phyloP scores from a whole-genome alignment of 75 land plant genomes.

The Chamaecyparis obtusa region DNA sequence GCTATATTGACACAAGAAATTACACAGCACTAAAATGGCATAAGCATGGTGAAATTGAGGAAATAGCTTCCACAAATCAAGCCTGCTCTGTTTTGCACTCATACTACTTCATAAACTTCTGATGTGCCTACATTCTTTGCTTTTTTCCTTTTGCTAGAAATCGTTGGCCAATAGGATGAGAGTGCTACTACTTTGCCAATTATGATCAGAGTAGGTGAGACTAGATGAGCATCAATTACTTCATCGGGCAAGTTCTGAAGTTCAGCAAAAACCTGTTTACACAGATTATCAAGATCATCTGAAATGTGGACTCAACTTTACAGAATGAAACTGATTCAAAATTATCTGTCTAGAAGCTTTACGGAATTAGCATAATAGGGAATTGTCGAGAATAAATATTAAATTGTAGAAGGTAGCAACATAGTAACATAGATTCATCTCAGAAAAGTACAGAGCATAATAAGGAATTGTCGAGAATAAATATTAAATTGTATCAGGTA shows the following conservation, averaged over 20 bases:
- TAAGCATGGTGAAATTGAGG: not conserved
- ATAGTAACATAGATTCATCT: not conserved
- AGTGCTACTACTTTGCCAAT: constrained; percentile 95
- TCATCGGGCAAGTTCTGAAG: constrained; percentile 61
- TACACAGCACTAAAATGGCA: not conserved
- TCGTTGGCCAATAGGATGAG: constrained; percentile 67
- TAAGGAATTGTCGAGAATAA: not conserved
- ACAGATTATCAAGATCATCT: not conserved
- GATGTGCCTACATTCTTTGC: not conserved
- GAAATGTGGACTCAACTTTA: not conserved
- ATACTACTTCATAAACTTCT: not conserved
- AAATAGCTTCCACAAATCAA: not conserved
- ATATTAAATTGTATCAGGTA: not conserved
- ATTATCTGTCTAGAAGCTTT: not conserved
- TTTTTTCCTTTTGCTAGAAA: not conserved
- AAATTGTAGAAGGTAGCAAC: not conserved
- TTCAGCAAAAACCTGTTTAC: constrained; percentile 73
- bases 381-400: not conserved
- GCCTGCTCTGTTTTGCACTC: not conserved
- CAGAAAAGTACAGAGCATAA: no score
- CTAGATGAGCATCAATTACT: constrained; percentile 54
- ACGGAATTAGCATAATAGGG: not conserved
- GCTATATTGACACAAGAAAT: not conserved
- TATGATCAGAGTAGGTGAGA: constrained; percentile 87
- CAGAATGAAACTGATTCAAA: not conserved